Conservation (phyloP, 2,329 filamentous ascomycete genomes). For the Hyphodiscus sp. region DNA sequence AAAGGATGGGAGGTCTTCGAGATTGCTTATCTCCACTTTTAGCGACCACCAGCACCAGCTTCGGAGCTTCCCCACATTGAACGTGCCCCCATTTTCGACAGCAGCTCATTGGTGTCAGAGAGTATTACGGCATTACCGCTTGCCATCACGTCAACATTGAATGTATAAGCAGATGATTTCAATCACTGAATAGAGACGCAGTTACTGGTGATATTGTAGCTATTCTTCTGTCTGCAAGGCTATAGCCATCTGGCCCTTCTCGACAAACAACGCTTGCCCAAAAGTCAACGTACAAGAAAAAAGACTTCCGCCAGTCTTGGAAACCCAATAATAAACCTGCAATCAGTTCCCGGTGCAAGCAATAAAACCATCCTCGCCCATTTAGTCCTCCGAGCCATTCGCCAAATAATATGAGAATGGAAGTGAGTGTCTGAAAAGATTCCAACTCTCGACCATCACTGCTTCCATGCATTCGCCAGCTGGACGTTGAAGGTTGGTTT, state of each 20-base stretch:
- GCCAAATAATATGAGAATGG: no score
- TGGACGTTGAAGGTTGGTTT: constrained; percentile 30
- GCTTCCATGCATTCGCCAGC: constrained; percentile 28
- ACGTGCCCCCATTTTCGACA: background rate
- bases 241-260: background rate
- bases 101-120: background rate
- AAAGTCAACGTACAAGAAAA: no score
- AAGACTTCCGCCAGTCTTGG: background rate
- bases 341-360: background rate
- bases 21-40: background rate
- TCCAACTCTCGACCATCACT: constrained; percentile 8
- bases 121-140: background rate
- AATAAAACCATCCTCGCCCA: background rate
- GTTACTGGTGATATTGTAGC: background rate
- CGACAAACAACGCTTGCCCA: background rate
- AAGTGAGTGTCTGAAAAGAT: background rate
- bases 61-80: constrained; percentile 2
- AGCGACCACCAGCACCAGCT: background rate
- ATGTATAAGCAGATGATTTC: background rate
- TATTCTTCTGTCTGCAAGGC: background rate
- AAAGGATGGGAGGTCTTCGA: background rate
- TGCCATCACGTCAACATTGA: background rate
- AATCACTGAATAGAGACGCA: background rate
- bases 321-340: background rate
- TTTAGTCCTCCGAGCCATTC: background rate